phyloP scores from a whole-genome alignment of 2,329 filamentous ascomycete genomes.

The Elsinoe ampelina region DNA sequence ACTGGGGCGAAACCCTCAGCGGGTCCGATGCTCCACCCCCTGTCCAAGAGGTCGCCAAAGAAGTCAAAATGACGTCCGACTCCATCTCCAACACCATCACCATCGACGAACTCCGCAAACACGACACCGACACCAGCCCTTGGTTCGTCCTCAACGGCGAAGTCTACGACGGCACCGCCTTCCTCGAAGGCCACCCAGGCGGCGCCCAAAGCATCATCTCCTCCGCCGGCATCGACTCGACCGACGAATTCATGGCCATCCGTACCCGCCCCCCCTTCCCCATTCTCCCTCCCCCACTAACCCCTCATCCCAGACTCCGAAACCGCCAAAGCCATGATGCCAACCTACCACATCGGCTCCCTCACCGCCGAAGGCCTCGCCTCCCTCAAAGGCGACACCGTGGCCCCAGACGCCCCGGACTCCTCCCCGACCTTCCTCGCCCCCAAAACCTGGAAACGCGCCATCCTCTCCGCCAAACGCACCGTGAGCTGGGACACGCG shows the following conservation, averaged over 20 bases:
- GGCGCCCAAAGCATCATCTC: slow-evolving; percentile 76
- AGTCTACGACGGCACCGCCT: slow-evolving; percentile 77
- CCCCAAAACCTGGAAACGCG: slow-evolving; percentile 62
- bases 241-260: slow-evolving; percentile 86
- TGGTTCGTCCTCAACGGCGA: slow-evolving; percentile 88
- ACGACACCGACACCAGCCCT: slow-evolving; percentile 55
- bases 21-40: slow-evolving; percentile 38
- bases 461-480: slow-evolving; percentile 58
- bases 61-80: slow-evolving; percentile 70
- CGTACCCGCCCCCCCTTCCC: slow-evolving; percentile 48
- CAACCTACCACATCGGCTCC: slow-evolving; percentile 71
- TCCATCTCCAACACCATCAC: slow-evolving; percentile 54
- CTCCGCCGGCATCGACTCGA: slow-evolving; percentile 70
- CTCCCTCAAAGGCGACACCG: slow-evolving; percentile 40
- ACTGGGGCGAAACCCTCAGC: slow-evolving; percentile 67
- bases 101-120: slow-evolving; percentile 61
- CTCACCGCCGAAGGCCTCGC: slow-evolving; percentile 53
- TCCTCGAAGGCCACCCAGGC: slow-evolving; percentile 74
- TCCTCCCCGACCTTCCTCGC: slow-evolving; percentile 58
- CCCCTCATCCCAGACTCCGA: slow-evolving; percentile 61
- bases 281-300: background rate
- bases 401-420: slow-evolving; percentile 35
- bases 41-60: slow-evolving; percentile 45
- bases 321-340: slow-evolving; percentile 86
- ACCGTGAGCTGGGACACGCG: slow-evolving; percentile 66